Conservation (phyloP, 75 land plant genomes). For the Adiantum capillusveneris region DNA sequence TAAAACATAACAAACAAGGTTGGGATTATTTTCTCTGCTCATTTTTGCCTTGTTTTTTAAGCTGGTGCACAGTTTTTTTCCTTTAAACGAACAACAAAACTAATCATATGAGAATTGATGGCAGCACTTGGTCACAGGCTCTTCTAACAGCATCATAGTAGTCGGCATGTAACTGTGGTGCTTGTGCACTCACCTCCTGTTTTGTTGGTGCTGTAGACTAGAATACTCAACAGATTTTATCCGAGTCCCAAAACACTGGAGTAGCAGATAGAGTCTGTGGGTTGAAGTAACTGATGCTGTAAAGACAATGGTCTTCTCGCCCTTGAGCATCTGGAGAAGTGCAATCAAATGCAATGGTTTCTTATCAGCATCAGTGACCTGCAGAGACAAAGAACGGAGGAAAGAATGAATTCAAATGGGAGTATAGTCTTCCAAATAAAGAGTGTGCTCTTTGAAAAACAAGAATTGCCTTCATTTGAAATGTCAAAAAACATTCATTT, state of each 20-base stretch:
- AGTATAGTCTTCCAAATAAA: too few species aligned
- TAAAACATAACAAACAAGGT: too few species aligned
- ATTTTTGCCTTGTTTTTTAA: too few species aligned
- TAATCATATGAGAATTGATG: too few species aligned
- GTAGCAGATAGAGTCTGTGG: conserved; percentile 49
- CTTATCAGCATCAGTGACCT: conserved; percentile 60
- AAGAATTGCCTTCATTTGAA: neutral
- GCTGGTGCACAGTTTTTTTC: too few species aligned
- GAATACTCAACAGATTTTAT: conserved; percentile 69
- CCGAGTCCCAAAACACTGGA: conserved; percentile 52
- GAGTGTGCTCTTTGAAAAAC: too few species aligned
- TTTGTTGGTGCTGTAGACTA: conserved; percentile 57
- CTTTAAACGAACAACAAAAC: too few species aligned
- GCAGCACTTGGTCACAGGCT: neutral
- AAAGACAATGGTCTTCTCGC: conserved; percentile 74
- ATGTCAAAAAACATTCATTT: too few species aligned
- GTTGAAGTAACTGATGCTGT: conserved; percentile 81
- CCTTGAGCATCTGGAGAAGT: conserved; percentile 47
- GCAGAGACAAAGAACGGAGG: conserved; percentile 10
- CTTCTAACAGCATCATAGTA: neutral
- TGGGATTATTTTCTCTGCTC: too few species aligned
- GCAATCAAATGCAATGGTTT: conserved; percentile 67
- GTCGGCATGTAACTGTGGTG: too few species aligned
- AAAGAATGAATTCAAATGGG: too few species aligned
- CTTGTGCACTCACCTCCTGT: conserved; percentile 58